Conservation (phyloP, 2,329 filamentous ascomycete genomes). For the Alternaria angustiovoidea region DNA sequence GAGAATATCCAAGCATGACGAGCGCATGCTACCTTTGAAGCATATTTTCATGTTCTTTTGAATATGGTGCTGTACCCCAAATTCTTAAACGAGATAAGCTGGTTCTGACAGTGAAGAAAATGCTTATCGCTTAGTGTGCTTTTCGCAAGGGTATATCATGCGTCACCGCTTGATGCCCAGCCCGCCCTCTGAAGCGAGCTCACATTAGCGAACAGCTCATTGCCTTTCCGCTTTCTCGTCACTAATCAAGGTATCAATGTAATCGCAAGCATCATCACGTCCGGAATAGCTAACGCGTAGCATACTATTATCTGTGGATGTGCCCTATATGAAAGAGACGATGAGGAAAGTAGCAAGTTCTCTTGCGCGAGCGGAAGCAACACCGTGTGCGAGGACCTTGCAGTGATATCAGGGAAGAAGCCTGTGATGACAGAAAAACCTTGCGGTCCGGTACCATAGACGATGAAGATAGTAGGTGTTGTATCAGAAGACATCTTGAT, state of each 20-base stretch:
- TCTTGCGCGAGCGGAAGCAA: neutral
- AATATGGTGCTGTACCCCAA: too few relatives aligned
- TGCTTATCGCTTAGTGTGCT: too few relatives aligned
- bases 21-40: too few relatives aligned
- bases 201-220: slow-evolving; percentile 52
- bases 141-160: too few relatives aligned
- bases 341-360: neutral
- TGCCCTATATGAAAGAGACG: neutral
- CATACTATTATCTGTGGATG: neutral
- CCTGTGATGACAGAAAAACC: slow-evolving; percentile 30
- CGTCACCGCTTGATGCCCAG: too few relatives aligned
- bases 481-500: too few relatives aligned
- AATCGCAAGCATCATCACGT: neutral
- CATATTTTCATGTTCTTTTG: too few relatives aligned
- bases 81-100: too few relatives aligned
- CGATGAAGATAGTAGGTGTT: slow-evolving; percentile 22
- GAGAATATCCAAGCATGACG: too few relatives aligned
- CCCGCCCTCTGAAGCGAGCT: slow-evolving; percentile 43
- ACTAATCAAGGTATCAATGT: neutral
- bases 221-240: slow-evolving; percentile 59
- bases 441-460: slow-evolving; percentile 37
- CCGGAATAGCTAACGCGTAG: neutral
- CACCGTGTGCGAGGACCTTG: neutral
- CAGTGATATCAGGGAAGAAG: neutral
- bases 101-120: too few relatives aligned